Evolutionary conservation across 1,284 basidiomycete genomes (phyloP), one percentile per base, ranked within the genome.

Genomic region (Earliella scabrosa): DNA sequence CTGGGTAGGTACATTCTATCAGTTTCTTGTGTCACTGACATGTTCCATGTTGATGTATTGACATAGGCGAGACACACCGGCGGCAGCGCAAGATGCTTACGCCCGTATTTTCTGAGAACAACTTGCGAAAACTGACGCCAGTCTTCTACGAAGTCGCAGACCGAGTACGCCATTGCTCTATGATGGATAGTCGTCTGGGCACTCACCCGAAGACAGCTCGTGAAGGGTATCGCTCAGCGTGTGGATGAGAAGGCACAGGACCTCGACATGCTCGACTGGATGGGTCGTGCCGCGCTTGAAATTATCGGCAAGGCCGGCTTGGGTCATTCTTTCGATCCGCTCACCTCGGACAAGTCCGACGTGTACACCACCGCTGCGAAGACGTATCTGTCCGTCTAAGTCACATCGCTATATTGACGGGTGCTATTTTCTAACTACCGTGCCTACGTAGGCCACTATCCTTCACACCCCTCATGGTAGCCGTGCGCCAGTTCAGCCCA

Each of bases 261-360:
- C 5, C 34, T 63, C 29, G 58, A 63, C 51, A 48, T 63, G 55
- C 56, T 75, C 16, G 63, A 71, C n/a, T 79, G 75, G 75, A 72
- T 75, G 69, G 65, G 70, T 2, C 68, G 71, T 16, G 67, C 69
- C 4, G 74, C 77, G 6, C 57, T 73, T 13, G 71, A 73, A 51
- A 64, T 70, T 20, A 66, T 73, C 31, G 71, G 71, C 4, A 67
- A 70, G 52, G 71, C 61, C 24, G 74, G 73, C 2, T 58, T 77
- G n/a, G 75, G 78, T 3, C 72, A 78, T 56, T 74, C 74, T 0
- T 80, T 80, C 50, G 73, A 76, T 52, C 40, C 71, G 2, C 65
- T 78, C 20, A 59, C 59, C 13, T 57, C 66, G 8, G 60, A 67
- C 26, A 59, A 32, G 11, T 64, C 43, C 10, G 67, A 76, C 50